Conservation (phyloP, 2,329 filamentous ascomycete species). For the Fusarium chuoi region DNA sequence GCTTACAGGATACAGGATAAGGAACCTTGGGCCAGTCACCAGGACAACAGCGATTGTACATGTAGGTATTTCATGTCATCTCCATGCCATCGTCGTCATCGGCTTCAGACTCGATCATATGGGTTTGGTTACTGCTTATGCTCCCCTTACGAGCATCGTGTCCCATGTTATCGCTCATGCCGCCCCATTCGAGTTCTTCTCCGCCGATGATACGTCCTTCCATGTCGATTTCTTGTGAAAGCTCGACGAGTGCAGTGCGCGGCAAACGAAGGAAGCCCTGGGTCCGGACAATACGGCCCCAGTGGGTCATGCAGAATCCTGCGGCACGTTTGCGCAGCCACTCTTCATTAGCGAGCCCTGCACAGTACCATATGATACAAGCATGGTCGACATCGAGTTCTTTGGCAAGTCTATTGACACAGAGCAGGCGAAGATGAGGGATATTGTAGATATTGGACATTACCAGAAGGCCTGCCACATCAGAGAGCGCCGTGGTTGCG, state of each 20-base stretch:
- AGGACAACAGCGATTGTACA: not conserved
- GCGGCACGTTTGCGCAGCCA: constrained; percentile 93
- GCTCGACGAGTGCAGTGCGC: constrained; percentile 82
- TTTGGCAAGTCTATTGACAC: constrained; percentile 87
- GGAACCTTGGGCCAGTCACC: not conserved
- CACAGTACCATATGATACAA: constrained; percentile 95
- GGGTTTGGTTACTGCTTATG: constrained; percentile 67
- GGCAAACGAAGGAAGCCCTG: constrained; percentile 85
- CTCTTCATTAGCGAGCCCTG: constrained; percentile 88
- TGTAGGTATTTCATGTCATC: constrained; percentile 52
- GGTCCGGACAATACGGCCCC: constrained; percentile 93
- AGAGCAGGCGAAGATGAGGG: constrained; percentile 88
- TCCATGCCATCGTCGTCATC: constrained; percentile 74
- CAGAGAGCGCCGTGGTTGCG: constrained; percentile 80
- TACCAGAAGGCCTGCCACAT: constrained; percentile 93
- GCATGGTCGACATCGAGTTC: constrained; percentile 96
- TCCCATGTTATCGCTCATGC: constrained; percentile 55
- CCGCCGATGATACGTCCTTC: constrained; percentile 92
- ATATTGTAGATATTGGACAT: constrained; percentile 99
- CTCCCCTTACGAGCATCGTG: constrained; percentile 65
- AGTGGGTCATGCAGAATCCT: constrained; percentile 89
- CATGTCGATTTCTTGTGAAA: constrained; percentile 92
- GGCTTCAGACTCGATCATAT: constrained; percentile 65
- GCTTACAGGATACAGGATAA: not conserved
- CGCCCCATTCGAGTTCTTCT: constrained; percentile 76